Evolutionary conservation across 2,329 filamentous ascomycete species (phyloP), one percentile per base, ranked within the genome.

Genomic region (Zasmidium citrigriseum): DNA sequence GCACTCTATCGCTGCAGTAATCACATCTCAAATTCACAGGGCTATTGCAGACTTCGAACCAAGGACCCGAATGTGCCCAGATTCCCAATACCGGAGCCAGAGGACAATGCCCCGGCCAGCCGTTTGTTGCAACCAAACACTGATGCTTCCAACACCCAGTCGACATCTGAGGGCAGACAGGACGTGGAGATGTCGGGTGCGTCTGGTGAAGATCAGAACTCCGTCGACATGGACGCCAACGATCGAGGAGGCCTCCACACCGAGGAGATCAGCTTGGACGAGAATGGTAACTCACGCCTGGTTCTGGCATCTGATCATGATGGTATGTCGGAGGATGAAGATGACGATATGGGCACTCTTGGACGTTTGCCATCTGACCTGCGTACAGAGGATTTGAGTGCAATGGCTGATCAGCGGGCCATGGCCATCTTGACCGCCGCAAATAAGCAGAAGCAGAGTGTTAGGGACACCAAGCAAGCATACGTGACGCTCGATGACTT

Each of bases 1-100:
- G 92, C 90, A 25, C 77, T 95, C 0, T 97, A 91, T 72, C 86
- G 93, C 55, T 90, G 90, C 67, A 89, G 91, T 68, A 90, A 91
- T 56, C 83, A 83, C 54, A 67, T 75, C 3, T 72, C 77, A 2
- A 76, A 80, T 23, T 86, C 91, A 5, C 78, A 81, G 29, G 89
- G 95, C 56, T 98, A 98, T 72, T 95, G 90, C 70, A 80, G 79
- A 56, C 84, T 73, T 34, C 64, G 71, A 18, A 62, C 58, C 16
- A 60, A 62, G n/a, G 57, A 66, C 29, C 55, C 57, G 22, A 46
- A 57, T 21, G 65, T 66, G 11, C 68, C 71, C 12, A 54, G 67
- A 11, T 73, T 72, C 45, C 64, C 67, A 3, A 67, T 70, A 25
- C 72, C 70, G 4, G 57, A 67, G 24, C 64, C 58, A 24, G 64